Percentiles rank a stretch among this genome's conserved stretches.
These are phyloP conservation scores for Cicer pinnatifidum DNA, from an alignment of 306 rosid species.

Conservation along the genomic window DNA sequence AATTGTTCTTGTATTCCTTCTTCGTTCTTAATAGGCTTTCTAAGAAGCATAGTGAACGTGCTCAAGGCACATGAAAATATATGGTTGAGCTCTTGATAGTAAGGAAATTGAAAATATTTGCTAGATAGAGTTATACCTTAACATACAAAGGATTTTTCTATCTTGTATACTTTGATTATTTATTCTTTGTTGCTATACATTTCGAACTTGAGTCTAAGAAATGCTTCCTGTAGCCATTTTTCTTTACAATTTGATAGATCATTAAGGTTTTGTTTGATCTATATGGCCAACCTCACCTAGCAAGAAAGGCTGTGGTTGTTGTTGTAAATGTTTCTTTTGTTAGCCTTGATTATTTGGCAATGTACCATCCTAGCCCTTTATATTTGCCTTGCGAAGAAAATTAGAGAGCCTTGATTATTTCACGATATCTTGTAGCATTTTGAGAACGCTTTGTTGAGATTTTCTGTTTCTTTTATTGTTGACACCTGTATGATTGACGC, in stretches of 20 bases:
- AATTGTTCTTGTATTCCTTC: background rate
- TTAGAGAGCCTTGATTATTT: no score
- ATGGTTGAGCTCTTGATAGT: background rate
- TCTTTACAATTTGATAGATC: background rate
- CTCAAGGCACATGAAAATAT: background rate
- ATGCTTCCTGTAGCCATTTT: background rate
- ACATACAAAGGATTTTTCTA: background rate
- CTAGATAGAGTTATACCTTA: background rate
- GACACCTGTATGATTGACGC: no score
- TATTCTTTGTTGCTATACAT: background rate
- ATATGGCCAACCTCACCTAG: background rate
- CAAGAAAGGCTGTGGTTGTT: background rate
- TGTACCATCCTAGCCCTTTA: background rate
- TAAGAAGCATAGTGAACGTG: constrained; percentile 2
- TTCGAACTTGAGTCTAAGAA: constrained; percentile 22
- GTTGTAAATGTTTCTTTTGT: background rate
- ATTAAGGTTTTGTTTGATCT: background rate
- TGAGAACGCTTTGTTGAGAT: no score
- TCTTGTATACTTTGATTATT: background rate
- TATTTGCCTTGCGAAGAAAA: no score
- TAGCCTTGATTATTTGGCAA: background rate
- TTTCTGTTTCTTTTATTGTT: no score
- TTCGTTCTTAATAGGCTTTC: constrained; percentile 8
- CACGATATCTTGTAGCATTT: no score
- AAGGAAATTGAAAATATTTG: constrained; percentile 11